These are phyloP conservation scores for Podaxis mareebaensis DNA, from an alignment of 768 basidiomycete species.

Conservation along the genomic window DNA sequence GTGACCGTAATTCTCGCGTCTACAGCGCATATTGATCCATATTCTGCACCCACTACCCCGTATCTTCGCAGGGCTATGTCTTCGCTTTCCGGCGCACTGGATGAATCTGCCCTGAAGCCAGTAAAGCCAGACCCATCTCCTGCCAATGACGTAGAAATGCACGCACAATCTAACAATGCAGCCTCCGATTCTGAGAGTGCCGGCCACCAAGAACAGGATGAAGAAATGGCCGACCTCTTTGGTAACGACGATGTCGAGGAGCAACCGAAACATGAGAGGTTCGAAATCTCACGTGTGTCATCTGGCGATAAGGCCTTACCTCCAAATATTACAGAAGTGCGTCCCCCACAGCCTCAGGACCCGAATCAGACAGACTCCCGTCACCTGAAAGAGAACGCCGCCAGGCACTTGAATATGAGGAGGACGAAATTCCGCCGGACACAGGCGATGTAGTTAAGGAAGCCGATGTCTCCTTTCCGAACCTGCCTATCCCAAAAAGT, in stretches of 20 bases:
- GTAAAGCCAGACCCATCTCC: slow-evolving; percentile 16
- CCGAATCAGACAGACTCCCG: slow-evolving; percentile 64
- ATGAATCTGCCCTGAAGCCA: slow-evolving; percentile 28
- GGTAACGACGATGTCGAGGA: slow-evolving; percentile 64
- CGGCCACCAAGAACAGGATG: slow-evolving; percentile 38
- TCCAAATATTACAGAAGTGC: slow-evolving; percentile 27
- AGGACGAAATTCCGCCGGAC: slow-evolving; percentile 67
- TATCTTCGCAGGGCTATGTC: slow-evolving; percentile 42
- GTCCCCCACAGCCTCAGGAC: slow-evolving; percentile 51
- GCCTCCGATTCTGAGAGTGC: slow-evolving; percentile 29
- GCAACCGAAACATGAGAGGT: slow-evolving; percentile 50
- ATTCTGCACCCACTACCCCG: neutral
- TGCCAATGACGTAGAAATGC: slow-evolving; percentile 46
- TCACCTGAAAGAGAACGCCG: slow-evolving; percentile 64
- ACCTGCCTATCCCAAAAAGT: slow-evolving; percentile 77
- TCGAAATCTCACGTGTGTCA: slow-evolving; percentile 24
- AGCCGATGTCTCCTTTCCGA: slow-evolving; percentile 80
- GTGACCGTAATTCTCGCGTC: slow-evolving; percentile 11
- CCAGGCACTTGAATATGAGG: slow-evolving; percentile 77
- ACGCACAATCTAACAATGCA: slow-evolving; percentile 22
- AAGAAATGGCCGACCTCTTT: slow-evolving; percentile 79
- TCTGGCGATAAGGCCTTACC: slow-evolving; percentile 13
- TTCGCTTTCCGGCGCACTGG: slow-evolving; percentile 59
- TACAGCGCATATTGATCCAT: slow-evolving; percentile 6
- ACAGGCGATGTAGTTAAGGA: slow-evolving; percentile 48